Evolutionary conservation across 352 stramenopile genomes (phyloP).

Genomic region (Elongisporangium undulatum): DNA sequence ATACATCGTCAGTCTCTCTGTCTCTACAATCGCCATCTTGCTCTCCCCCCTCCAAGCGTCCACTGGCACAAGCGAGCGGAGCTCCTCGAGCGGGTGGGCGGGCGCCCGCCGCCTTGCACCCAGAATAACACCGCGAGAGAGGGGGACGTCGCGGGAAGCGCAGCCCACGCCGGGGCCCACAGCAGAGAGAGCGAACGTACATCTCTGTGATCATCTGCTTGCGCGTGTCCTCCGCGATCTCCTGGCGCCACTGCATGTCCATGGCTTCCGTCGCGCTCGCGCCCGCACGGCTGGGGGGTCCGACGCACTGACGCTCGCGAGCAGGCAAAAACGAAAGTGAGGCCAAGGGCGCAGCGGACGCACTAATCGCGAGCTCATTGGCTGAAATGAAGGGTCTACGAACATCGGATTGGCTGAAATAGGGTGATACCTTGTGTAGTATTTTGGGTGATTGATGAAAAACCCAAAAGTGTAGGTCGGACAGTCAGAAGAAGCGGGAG

Average conservation of each 20-base stretch:
- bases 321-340: constrained; percentile 43
- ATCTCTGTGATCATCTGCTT: constrained; percentile 89
- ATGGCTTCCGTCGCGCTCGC: constrained; percentile 22
- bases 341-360: constrained; percentile 1
- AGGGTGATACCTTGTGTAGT: neutral
- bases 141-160: neutral
- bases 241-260: constrained; percentile 66
- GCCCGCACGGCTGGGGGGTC: neutral
- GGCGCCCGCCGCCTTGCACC: constrained; percentile 4
- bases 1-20: constrained; percentile 4
- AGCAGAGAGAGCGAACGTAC: constrained; percentile 29
- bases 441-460: neutral
- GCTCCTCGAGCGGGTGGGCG: neutral
- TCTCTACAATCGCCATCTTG: neutral
- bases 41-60: neutral
- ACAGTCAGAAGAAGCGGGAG: neutral
- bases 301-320: constrained; percentile 7
- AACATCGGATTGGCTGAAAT: neutral
- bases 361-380: constrained; percentile 4
- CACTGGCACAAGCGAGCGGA: constrained; percentile 1
- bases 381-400: constrained; percentile 7
- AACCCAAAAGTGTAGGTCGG: neutral
- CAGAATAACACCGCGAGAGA: neutral
- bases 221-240: constrained; percentile 77
- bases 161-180: constrained; percentile 1